Evolutionary conservation across 2,329 filamentous ascomycete species (phyloP), one percentile per base, ranked within the genome.

Genomic region (Beauveria bassiana): DNA sequence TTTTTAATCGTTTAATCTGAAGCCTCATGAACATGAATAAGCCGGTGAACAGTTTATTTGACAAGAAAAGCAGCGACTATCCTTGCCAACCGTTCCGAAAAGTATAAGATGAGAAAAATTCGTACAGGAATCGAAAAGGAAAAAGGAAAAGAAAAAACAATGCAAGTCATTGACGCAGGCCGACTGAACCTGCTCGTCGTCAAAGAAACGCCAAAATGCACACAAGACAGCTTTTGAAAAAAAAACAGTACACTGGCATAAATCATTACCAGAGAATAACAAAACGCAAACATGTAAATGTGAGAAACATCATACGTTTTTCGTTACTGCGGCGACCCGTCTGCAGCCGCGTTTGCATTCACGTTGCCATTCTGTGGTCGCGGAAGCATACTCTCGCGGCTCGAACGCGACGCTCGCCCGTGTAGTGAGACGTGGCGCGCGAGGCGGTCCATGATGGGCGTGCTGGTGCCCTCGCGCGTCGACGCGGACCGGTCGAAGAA

Each of bases 381-480:
- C 73, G 80, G 58, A 77, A 88, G 50, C 78, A 78, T 68, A 82
- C 78, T n/a, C 79, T 86, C 24, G 78, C 77, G 1, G 65, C 67
- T 26, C 71, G 71, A 0, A 63, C 67, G 63, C 64, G 66, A 24
- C 5, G 75, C 73, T 61, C 81, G 76, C 62, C 28, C 45, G 20
- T 62, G 60, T 22, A 62, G 6, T 3, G 60, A 62, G 22, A 58
- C 24, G 47, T 72, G 74, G 42, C 80, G 69, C 63, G 77, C 66
- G 7, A 74, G 69, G 16, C 78, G 77, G 2, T 67, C 64, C 10
- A 59, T 59, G 34, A 61, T 55, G 26, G 65, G 65, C 8, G 64
- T 60, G 12, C 59, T 63, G 16, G 61, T 28, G 18, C 60, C 60
- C 12, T 62, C 60, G 47, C 60, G 60, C 10, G 53, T 58, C 50